Evolutionary conservation across 495 filamentous ascomycete species (phyloP).

Genomic region (Cercophora sp.): DNA sequence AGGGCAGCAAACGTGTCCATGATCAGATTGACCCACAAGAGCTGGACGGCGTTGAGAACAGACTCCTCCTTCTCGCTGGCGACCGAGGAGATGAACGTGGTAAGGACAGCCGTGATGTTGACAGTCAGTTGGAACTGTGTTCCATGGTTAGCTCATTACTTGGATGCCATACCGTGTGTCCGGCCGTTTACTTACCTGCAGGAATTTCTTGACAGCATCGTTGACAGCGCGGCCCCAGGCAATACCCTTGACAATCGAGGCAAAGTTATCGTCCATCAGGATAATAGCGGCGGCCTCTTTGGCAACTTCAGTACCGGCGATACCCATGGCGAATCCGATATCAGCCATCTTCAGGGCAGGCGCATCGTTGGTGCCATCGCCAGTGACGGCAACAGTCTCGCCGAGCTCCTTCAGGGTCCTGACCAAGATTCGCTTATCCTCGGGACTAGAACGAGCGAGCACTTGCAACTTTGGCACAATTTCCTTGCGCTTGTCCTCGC

Average conservation of each 20-base stretch:
- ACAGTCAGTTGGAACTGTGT: conserved; percentile 84
- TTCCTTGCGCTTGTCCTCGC: conserved; percentile 62
- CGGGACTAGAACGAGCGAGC: conserved; percentile 78
- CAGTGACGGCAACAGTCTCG: conserved; percentile 80
- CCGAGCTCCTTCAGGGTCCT: conserved; percentile 68
- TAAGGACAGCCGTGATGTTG: conserved; percentile 79
- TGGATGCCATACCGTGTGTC: too few relatives aligned
- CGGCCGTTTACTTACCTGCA: conserved; percentile 52
- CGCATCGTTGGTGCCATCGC: conserved; percentile 87
- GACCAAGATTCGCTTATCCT: conserved; percentile 81
- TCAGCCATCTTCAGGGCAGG: conserved; percentile 82
- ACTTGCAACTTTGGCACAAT: conserved; percentile 74
- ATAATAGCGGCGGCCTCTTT: conserved; percentile 92
- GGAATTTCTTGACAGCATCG: conserved; percentile 82
- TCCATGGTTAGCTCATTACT: conserved; percentile 2
- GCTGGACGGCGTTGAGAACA: conserved; percentile 80
- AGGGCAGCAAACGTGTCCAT: conserved; percentile 92
- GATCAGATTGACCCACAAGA: conserved; percentile 90
- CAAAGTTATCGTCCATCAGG: conserved; percentile 86
- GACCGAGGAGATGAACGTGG: conserved; percentile 80
- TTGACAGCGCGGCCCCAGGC: conserved; percentile 92
- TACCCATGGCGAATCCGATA: conserved; percentile 94
- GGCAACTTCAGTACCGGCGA: conserved; percentile 83
- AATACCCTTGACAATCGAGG: conserved; percentile 81
- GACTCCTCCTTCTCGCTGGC: conserved; percentile 62